These are phyloP conservation scores for Paracoccidioides lutzii DNA, from an alignment of 2,329 filamentous ascomycete genomes.

Conservation along the genomic window DNA sequence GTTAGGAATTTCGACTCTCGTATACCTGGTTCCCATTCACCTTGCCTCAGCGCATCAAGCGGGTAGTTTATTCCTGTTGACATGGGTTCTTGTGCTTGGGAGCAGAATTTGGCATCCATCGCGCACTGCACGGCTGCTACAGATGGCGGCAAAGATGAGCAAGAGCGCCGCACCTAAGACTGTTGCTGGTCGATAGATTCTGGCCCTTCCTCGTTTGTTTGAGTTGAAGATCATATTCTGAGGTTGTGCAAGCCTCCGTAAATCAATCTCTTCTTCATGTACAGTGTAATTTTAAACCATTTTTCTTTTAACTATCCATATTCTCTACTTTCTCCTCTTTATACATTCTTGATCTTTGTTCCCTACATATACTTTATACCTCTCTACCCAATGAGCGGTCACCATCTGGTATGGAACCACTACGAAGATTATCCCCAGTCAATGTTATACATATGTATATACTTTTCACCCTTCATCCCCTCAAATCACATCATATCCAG, in stretches of 20 bases:
- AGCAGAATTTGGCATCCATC: conserved; percentile 64
- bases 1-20: conserved; percentile 78
- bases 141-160: conserved; percentile 29
- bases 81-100: conserved; percentile 66
- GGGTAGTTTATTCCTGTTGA: conserved; percentile 71
- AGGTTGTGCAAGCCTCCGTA: neutral
- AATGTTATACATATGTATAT: neutral
- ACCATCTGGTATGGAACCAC: neutral
- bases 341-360: neutral
- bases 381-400: neutral
- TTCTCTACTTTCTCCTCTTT: neutral
- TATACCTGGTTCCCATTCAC: conserved; percentile 84
- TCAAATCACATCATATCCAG: no score
- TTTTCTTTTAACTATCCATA: conserved; percentile 8
- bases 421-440: neutral
- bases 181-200: neutral
- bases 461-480: no score
- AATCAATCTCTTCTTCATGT: neutral
- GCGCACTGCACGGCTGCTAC: conserved; percentile 47
- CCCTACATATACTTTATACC: conserved; percentile 7
- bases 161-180: conserved; percentile 3
- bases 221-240: neutral
- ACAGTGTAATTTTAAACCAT: conserved; percentile 12
- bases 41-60: conserved; percentile 89
- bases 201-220: neutral